Base-by-base conservation (phyloP, 1,139 yeast genomes). In the Scheffersomyces insectosa region DNA sequence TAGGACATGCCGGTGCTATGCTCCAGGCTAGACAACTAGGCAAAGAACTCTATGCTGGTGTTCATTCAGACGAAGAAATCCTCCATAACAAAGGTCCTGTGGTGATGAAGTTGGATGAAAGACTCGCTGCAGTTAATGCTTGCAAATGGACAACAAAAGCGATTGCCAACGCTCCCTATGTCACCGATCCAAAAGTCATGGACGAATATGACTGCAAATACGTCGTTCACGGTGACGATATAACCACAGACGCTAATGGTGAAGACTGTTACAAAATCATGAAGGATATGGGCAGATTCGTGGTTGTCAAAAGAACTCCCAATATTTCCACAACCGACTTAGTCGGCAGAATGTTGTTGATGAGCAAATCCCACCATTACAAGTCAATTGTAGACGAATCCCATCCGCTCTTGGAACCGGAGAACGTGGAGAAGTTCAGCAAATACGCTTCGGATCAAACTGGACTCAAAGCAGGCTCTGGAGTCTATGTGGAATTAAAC, bases 201-300 rank as follows among this genome's bases (percentile, higher is more conserved):
- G 89, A 86, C 55, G 54, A 71, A 32, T 80, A 80, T 59, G 82
- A 80, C 7, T 93, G 99, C 67, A 68, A 80, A 55, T 93, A 84
- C 60, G 99, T 93, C 14, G 97, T 93, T 10, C 99, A 93, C 62
- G 99, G 99, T 5, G 99, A 93, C 64, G 99, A 93, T 60, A 90
- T 93, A 54, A 93, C 98, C 27, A 87, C 97, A 1, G 98, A 93
- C 64, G 96, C 96, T 28, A 78, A 89, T 57, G 99, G 99, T 0
- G 82, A 88, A 44, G 99, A 93, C 65, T 88, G 97, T 57, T 93
- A 93, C 66, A 86, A 85, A 49, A 75, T 65, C 20, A 89, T 91
- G 49, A 91, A 91, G 63, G 91, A 88, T 44, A 67, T 82, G 62
- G 96, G 95, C n/a, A 70, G 91, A 54, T 88, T 91, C 63, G 79